These are phyloP conservation scores for Theobroma grandiflorum DNA, from an alignment of 441 rosid genomes.

Conservation along the genomic window DNA sequence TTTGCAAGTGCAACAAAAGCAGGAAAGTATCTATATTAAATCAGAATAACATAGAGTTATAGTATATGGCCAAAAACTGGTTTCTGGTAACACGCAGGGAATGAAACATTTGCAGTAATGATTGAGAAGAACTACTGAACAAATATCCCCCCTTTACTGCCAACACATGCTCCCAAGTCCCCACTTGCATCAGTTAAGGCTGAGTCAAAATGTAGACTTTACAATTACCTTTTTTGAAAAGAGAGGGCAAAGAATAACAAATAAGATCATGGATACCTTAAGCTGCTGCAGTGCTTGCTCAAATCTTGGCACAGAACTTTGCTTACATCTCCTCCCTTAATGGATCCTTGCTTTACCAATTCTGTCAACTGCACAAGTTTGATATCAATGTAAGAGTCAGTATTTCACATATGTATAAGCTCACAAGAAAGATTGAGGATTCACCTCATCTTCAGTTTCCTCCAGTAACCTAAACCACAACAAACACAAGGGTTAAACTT, in stretches of 20 bases:
- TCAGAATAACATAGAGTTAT: not conserved
- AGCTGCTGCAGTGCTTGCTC: constrained; percentile 72
- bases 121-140: not conserved
- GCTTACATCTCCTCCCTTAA: constrained; percentile 71
- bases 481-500: constrained; percentile 36
- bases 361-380: constrained; percentile 63
- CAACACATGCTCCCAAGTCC: not conserved
- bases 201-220: not conserved
- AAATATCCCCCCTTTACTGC: not conserved
- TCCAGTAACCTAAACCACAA: constrained; percentile 69
- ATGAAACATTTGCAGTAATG: no score
- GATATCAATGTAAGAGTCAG: constrained; percentile 10
- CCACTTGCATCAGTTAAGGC: not conserved
- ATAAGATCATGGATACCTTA: constrained; percentile 55
- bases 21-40: not conserved
- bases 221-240: constrained; percentile 39
- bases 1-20: constrained; percentile 5
- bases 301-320: constrained; percentile 80
- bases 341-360: constrained; percentile 72
- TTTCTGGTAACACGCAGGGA: not conserved
- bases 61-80: not conserved
- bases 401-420: constrained; percentile 20
- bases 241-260: not conserved
- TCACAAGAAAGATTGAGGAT: constrained; percentile 19
- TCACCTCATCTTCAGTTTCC: constrained; percentile 93